Percentiles rank a stretch among this genome's conserved stretches.
Conservation (phyloP, 371 early-diverging fungal species). For the Rhizomucor miehei region DNA sequence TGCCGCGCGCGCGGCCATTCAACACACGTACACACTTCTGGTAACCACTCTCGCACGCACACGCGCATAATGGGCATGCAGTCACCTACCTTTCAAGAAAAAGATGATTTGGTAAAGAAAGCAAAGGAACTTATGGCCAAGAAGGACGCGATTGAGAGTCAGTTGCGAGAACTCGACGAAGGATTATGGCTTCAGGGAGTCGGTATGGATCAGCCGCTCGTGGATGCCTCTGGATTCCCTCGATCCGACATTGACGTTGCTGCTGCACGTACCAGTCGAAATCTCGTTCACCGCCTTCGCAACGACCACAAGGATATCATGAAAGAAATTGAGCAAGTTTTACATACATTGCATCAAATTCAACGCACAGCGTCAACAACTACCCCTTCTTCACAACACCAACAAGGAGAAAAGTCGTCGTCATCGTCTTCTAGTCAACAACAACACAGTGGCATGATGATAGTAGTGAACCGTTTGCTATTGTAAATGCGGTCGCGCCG, state of each 20-base stretch:
- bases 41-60: too few species aligned
- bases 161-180: constrained; percentile 53
- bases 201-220: constrained; percentile 68
- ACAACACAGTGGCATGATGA: too few species aligned
- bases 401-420: constrained; percentile 6
- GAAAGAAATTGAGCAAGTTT: constrained; percentile 63
- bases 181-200: constrained; percentile 62
- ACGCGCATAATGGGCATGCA: constrained; percentile 8
- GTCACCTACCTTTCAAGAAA: constrained; percentile 6
- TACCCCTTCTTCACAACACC: constrained; percentile 6
- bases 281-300: constrained; percentile 57
- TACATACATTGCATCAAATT: constrained; percentile 64
- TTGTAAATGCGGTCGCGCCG: constrained; percentile 78
- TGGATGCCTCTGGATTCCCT: constrained; percentile 83
- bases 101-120: constrained; percentile 24
- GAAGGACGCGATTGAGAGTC: constrained; percentile 60
- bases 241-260: constrained; percentile 85
- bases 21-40: too few species aligned
- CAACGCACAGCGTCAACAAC: constrained; percentile 13
- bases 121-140: constrained; percentile 59
- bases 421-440: constrained; percentile 10
- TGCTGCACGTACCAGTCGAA: constrained; percentile 54
- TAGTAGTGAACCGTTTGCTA: constrained; percentile 85
- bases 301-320: constrained; percentile 76
- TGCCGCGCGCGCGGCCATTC: too few species aligned